phyloP scores from a whole-genome alignment of 345 rosid genomes.

The Populus deltoides region DNA sequence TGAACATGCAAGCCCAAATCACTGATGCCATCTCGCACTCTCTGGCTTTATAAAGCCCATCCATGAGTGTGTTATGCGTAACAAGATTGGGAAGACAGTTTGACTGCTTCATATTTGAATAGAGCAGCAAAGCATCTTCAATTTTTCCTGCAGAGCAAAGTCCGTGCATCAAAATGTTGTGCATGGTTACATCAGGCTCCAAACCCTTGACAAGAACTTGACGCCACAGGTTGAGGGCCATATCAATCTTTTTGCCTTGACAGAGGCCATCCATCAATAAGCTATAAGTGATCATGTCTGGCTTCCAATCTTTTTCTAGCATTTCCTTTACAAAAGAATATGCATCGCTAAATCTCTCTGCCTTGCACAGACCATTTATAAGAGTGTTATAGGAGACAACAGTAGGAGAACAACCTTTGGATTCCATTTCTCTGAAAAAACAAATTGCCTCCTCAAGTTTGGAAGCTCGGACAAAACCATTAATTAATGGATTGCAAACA shows the following conservation, averaged over 20 bases:
- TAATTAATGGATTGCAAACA: conserved; percentile 59
- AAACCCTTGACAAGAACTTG: conserved; percentile 52
- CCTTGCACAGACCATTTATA: conserved; percentile 73
- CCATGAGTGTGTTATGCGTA: conserved; percentile 77
- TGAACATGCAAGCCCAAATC: conserved; percentile 61
- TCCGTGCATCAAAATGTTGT: conserved; percentile 77
- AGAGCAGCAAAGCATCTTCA: conserved; percentile 58
- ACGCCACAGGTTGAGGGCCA: conserved; percentile 68
- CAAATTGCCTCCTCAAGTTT: conserved; percentile 59
- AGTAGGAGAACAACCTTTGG: conserved; percentile 46
- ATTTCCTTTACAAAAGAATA: conserved; percentile 66
- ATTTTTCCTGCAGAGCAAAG: conserved; percentile 73
- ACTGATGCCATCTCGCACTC: conserved; percentile 54
- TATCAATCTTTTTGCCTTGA: conserved; percentile 55
- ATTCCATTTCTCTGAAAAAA: conserved; percentile 54
- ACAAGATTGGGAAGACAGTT: conserved; percentile 72
- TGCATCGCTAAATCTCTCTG: conserved; percentile 62
- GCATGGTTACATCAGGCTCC: conserved; percentile 65
- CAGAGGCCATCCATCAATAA: conserved; percentile 72
- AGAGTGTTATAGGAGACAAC: conserved; percentile 68
- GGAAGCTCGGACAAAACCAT: conserved; percentile 60
- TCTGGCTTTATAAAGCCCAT: conserved; percentile 67
- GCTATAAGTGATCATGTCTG: conserved; percentile 78
- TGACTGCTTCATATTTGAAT: conserved; percentile 51
- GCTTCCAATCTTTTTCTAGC: conserved; percentile 64